phyloP scores from a whole-genome alignment of 2,329 filamentous ascomycete species.

The Huntiella decipiens region DNA sequence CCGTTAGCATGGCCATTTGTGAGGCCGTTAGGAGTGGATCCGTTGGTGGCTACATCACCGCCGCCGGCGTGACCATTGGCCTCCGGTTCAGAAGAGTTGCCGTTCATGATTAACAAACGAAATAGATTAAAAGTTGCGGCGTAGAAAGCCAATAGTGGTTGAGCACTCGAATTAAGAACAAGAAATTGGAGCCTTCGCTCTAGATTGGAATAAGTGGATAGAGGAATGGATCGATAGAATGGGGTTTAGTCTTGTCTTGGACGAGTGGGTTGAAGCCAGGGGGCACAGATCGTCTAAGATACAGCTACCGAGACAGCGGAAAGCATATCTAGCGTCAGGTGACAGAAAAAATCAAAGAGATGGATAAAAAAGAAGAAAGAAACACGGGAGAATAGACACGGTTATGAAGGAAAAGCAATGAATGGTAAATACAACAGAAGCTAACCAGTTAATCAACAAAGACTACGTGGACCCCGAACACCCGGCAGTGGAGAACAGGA shows the following conservation, averaged over 20 bases:
- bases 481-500: no score
- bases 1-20: slow-evolving; percentile 14
- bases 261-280: background rate
- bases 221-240: background rate
- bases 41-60: background rate
- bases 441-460: no score
- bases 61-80: slow-evolving; percentile 3
- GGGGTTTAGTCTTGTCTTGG: no score
- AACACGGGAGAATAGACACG: background rate
- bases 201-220: no score
- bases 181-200: no score
- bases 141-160: background rate
- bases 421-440: background rate
- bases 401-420: slow-evolving; percentile 7
- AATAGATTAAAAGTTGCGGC: background rate
- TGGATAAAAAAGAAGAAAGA: slow-evolving; percentile 5
- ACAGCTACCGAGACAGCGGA: background rate
- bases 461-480: no score
- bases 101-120: slow-evolving; percentile 1
- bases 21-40: slow-evolving; percentile 2
- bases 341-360: background rate
- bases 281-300: slow-evolving; percentile 1
- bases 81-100: slow-evolving; percentile 1
- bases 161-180: background rate
- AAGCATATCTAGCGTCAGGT: background rate